Conservation (phyloP, 192 early-diverging fungal genomes). For the Backusella sp. region DNA sequence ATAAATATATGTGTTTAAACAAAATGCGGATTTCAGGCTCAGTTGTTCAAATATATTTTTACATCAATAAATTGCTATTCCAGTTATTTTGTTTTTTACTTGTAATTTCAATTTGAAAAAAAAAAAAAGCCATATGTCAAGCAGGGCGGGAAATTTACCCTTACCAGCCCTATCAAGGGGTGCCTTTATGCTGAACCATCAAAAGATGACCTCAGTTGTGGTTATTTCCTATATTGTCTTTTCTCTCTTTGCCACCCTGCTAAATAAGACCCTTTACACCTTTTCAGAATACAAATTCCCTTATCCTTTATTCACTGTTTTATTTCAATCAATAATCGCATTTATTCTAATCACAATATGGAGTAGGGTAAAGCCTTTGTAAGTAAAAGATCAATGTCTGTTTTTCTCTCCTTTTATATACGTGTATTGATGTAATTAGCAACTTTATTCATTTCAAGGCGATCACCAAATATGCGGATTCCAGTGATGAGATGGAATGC, state of each 20-base stretch:
- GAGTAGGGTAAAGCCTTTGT: constrained; percentile 46
- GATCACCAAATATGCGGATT: constrained; percentile 17
- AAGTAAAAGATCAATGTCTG: constrained; percentile 9
- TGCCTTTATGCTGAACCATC: constrained; percentile 26
- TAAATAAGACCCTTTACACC: constrained; percentile 49
- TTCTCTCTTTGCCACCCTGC: constrained; percentile 54
- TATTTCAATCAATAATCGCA: constrained; percentile 55
- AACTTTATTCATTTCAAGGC: constrained; percentile 33
- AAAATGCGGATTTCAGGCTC: neutral
- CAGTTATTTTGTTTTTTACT: neutral
- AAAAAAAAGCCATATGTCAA: constrained; percentile 8
- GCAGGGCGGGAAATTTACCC: neutral
- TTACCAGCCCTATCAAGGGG: neutral
- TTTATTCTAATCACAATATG: constrained; percentile 46
- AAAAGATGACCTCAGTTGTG: neutral
- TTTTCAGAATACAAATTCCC: constrained; percentile 50
- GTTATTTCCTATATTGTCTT: constrained; percentile 42
- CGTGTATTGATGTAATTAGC: neutral
- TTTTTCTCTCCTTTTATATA: constrained; percentile 17
- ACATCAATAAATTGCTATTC: neutral
- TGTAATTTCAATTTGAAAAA: neutral
- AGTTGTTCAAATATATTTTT: neutral
- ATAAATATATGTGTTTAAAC: neutral
- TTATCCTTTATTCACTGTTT: constrained; percentile 59
- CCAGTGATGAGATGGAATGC: constrained; percentile 55